phyloP scores from a whole-genome alignment of 2,329 filamentous ascomycete genomes.

The Seiridium cupressi region DNA sequence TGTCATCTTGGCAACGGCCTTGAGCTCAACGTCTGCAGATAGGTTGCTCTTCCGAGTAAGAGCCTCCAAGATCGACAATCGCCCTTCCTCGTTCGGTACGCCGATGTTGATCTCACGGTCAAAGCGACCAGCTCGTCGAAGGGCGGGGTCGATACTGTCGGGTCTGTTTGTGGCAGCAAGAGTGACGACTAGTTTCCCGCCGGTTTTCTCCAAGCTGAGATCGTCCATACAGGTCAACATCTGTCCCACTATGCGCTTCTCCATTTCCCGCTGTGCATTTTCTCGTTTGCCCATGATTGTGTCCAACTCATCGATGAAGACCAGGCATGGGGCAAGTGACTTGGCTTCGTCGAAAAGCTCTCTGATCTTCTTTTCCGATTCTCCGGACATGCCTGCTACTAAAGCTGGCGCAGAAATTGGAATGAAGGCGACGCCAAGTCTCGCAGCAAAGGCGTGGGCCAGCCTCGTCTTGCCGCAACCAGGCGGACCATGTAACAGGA shows the following conservation, averaged over 20 bases:
- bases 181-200: slow-evolving; percentile 76
- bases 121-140: slow-evolving; percentile 74
- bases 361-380: slow-evolving; percentile 82
- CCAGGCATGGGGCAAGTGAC: slow-evolving; percentile 78
- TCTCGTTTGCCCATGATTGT: slow-evolving; percentile 86
- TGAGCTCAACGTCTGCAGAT: slow-evolving; percentile 70
- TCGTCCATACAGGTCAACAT: slow-evolving; percentile 86
- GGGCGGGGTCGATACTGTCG: slow-evolving; percentile 78
- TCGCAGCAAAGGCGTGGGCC: slow-evolving; percentile 74
- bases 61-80: slow-evolving; percentile 75
- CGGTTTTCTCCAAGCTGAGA: slow-evolving; percentile 68
- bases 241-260: slow-evolving; percentile 81
- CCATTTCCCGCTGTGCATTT: slow-evolving; percentile 81
- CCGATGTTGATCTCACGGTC: slow-evolving; percentile 83
- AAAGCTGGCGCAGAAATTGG: slow-evolving; percentile 79
- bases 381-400: slow-evolving; percentile 83
- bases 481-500: slow-evolving; percentile 78
- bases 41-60: slow-evolving; percentile 67
- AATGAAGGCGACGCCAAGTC: slow-evolving; percentile 74
- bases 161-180: slow-evolving; percentile 88
- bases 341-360: slow-evolving; percentile 88
- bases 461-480: slow-evolving; percentile 87
- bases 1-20: slow-evolving; percentile 74
- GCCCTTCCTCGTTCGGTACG: slow-evolving; percentile 75
- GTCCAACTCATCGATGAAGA: slow-evolving; percentile 93